Evolutionary conservation across 768 basidiomycete species (phyloP).

Genomic region (Leccinum disarticulatum): DNA sequence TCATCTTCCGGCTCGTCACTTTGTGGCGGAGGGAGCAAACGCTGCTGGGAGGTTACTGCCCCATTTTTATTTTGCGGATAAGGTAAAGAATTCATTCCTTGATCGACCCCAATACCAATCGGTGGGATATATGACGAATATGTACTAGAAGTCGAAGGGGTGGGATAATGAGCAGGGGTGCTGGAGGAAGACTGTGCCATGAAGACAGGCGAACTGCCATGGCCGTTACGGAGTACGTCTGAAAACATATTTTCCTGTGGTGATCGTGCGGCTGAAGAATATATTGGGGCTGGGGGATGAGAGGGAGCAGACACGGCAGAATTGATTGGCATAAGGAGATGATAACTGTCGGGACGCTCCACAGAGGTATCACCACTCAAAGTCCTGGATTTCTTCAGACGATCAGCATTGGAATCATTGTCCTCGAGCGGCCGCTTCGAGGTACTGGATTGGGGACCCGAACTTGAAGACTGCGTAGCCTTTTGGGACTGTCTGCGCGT

Average conservation of each 20-base stretch:
- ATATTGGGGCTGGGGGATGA: slow-evolving; percentile 38
- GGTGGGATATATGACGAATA: slow-evolving; percentile 52
- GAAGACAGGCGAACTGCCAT: slow-evolving; percentile 60
- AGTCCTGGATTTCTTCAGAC: slow-evolving; percentile 53
- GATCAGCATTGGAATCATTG: slow-evolving; percentile 19
- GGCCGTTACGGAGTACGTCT: slow-evolving; percentile 56
- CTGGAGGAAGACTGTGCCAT: slow-evolving; percentile 45
- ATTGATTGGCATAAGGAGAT: slow-evolving; percentile 58
- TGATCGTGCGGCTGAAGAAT: slow-evolving; percentile 42
- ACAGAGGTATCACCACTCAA: slow-evolving; percentile 42
- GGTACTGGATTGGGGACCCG: slow-evolving; percentile 23
- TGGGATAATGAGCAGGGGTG: slow-evolving; percentile 43
- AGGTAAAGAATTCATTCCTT: slow-evolving; percentile 49
- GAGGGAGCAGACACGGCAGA: slow-evolving; percentile 36
- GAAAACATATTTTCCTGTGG: slow-evolving; percentile 57
- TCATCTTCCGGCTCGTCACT: slow-evolving; percentile 53
- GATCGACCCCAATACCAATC: slow-evolving; percentile 58
- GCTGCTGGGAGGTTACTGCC: slow-evolving; percentile 23
- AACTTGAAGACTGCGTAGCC: slow-evolving; percentile 29
- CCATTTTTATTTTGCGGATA: slow-evolving; percentile 41
- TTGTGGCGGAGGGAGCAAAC: slow-evolving; percentile 25
- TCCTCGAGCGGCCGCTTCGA: slow-evolving; percentile 35
- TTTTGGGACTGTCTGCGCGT: slow-evolving; percentile 50
- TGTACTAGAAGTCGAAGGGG: slow-evolving; percentile 35
- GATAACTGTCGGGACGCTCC: slow-evolving; percentile 44